These are phyloP conservation scores for Craterostigma plantagineum DNA, from an alignment of 257 asterid species.

Conservation along the genomic window DNA sequence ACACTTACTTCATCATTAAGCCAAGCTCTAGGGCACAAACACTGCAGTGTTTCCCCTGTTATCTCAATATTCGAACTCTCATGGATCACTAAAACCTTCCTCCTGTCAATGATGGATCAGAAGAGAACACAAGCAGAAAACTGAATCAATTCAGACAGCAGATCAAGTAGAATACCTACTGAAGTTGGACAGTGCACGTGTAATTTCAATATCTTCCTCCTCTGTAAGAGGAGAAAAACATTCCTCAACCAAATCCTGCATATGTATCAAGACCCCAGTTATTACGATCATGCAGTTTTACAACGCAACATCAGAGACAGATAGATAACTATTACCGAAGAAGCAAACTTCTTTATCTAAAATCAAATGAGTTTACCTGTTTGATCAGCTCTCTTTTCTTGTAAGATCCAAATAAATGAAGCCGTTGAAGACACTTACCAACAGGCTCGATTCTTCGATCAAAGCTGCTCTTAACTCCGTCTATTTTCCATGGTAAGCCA, in stretches of 20 bases:
- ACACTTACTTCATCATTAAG: slow-evolving; percentile 73
- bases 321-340: background rate
- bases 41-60: slow-evolving; percentile 50
- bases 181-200: slow-evolving; percentile 22
- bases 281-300: too few relatives aligned
- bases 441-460: slow-evolving; percentile 13
- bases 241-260: slow-evolving; percentile 38
- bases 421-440: slow-evolving; percentile 10
- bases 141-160: slow-evolving; percentile 2
- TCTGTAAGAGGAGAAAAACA: slow-evolving; percentile 49
- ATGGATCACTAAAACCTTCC: slow-evolving; percentile 43
- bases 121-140: background rate
- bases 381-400: slow-evolving; percentile 20
- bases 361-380: slow-evolving; percentile 23
- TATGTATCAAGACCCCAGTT: too few relatives aligned
- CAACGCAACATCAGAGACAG: slow-evolving; percentile 9
- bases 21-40: slow-evolving; percentile 67
- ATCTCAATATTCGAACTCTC: slow-evolving; percentile 56
- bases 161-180: slow-evolving; percentile 23
- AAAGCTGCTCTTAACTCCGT: too few relatives aligned
- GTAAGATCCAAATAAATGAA: slow-evolving; percentile 15
- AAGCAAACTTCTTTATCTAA: slow-evolving; percentile 5
- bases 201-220: slow-evolving; percentile 37
- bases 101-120: slow-evolving; percentile 21
- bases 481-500: too few relatives aligned